Percentiles rank a stretch among this genome's conserved stretches.
Conservation (phyloP, 371 early-diverging fungal species). For the Zopfochytrium polystomum region DNA sequence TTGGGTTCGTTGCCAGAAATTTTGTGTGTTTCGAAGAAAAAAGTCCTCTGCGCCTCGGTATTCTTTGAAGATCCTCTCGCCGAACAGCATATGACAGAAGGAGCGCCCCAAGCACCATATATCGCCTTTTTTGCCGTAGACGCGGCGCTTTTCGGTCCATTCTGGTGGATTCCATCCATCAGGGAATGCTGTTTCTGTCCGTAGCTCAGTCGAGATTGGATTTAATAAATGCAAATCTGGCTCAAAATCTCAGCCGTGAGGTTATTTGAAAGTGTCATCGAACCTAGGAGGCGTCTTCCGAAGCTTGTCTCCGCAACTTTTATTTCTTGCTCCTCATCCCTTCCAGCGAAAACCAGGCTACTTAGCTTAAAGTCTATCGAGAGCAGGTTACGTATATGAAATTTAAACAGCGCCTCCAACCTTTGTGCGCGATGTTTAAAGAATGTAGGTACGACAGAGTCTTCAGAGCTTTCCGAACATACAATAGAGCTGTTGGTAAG, state of each 20-base stretch:
- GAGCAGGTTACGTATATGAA: too few species aligned
- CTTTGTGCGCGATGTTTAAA: constrained; percentile 36
- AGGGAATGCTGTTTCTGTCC: constrained; percentile 11
- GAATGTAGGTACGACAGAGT: constrained; percentile 33
- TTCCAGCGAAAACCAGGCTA: constrained; percentile 28
- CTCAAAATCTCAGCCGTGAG: too few species aligned
- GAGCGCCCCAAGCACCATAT: constrained; percentile 21
- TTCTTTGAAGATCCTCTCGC: constrained; percentile 19
- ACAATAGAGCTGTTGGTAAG: constrained; percentile 20
- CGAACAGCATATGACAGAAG: constrained; percentile 25
- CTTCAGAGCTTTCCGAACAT: constrained; percentile 27
- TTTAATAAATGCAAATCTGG: constrained; percentile 17
- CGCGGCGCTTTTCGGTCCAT: constrained; percentile 1
- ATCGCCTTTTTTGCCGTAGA: constrained; percentile 13
- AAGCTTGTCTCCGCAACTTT: constrained; percentile 26
- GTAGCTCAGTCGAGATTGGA: constrained; percentile 16
- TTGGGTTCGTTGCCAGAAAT: constrained; percentile 10
- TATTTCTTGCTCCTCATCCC: constrained; percentile 17
- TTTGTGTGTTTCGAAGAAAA: neutral
- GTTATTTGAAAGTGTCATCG: neutral
- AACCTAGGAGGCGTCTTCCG: constrained; percentile 25
- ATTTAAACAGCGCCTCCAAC: constrained; percentile 12
- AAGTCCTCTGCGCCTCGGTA: constrained; percentile 18
- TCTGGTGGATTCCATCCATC: constrained; percentile 28
- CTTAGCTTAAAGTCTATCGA: too few species aligned